Evolutionary conservation across 495 filamentous ascomycete species (phyloP).

Genomic region (Cercophora newfieldiana): DNA sequence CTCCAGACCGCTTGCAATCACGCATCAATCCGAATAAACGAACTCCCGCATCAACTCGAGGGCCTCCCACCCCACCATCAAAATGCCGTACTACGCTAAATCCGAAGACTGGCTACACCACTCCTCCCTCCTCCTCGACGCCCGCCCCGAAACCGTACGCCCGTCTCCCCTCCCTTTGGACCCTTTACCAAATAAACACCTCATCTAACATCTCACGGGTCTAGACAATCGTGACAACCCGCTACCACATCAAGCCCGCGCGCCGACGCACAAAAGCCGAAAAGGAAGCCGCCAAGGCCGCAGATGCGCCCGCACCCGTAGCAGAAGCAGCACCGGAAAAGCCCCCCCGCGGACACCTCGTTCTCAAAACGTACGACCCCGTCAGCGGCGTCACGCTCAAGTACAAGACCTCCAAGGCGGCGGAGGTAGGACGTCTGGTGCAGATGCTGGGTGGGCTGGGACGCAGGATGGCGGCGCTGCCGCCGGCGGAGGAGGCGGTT

Average conservation of each 20-base stretch:
- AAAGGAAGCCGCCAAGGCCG: slow-evolving; percentile 19
- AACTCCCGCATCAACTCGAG: too few species aligned
- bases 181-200: slow-evolving; percentile 11
- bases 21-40: too few species aligned
- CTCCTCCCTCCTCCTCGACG: slow-evolving; percentile 49
- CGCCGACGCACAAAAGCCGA: slow-evolving; percentile 27
- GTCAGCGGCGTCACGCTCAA: slow-evolving; percentile 77
- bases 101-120: slow-evolving; percentile 56
- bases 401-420: slow-evolving; percentile 87
- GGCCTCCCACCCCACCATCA: neutral
- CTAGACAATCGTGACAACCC: slow-evolving; percentile 80
- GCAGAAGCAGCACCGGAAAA: slow-evolving; percentile 22
- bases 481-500: slow-evolving; percentile 56
- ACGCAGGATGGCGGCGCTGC: slow-evolving; percentile 62
- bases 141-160: slow-evolving; percentile 48
- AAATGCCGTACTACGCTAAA: slow-evolving; percentile 55
- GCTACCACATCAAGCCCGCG: slow-evolving; percentile 68
- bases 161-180: neutral
- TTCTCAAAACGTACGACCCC: slow-evolving; percentile 89
- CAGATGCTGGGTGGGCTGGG: slow-evolving; percentile 69
- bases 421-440: slow-evolving; percentile 82
- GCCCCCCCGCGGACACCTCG: slow-evolving; percentile 62
- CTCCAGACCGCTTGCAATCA: too few species aligned
- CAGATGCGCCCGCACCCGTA: neutral
- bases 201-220: neutral